Conservation (phyloP, 2,329 filamentous ascomycete species). For the Xylaria sp. region DNA sequence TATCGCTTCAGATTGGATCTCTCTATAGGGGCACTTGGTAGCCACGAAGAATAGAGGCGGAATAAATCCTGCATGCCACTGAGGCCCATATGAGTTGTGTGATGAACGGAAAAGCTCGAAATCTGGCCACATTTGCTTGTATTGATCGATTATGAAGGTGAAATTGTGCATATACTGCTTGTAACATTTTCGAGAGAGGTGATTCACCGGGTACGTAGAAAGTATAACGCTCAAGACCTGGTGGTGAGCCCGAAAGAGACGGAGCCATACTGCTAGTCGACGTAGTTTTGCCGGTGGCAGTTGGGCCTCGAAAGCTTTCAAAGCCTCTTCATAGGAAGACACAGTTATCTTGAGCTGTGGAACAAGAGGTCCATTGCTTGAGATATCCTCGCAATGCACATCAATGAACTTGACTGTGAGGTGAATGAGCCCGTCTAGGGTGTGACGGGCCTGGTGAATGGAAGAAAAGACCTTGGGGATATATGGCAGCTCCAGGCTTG, state of each 20-base stretch:
- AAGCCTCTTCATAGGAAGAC: background rate
- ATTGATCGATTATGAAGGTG: background rate
- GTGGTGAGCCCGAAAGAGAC: background rate
- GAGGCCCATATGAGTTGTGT: background rate
- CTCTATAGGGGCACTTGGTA: background rate
- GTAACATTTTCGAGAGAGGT: background rate
- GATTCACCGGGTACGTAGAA: background rate
- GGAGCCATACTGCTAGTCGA: background rate
- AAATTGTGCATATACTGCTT: background rate
- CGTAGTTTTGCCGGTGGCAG: background rate
- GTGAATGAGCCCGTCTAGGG: background rate
- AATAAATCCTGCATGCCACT: background rate
- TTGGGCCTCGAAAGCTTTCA: background rate
- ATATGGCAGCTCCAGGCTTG: background rate
- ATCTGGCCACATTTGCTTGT: background rate
- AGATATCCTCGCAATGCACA: background rate
- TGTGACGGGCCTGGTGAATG: background rate
- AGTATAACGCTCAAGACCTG: background rate
- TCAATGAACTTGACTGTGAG: background rate
- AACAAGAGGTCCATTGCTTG: background rate
- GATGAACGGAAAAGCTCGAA: background rate
- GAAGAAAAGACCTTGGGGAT: background rate
- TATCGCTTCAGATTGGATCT: background rate
- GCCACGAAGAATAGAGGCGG: background rate
- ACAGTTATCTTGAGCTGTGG: background rate